phyloP scores from a whole-genome alignment of 352 stramenopile genomes.

The Pythium pyrilobum region DNA sequence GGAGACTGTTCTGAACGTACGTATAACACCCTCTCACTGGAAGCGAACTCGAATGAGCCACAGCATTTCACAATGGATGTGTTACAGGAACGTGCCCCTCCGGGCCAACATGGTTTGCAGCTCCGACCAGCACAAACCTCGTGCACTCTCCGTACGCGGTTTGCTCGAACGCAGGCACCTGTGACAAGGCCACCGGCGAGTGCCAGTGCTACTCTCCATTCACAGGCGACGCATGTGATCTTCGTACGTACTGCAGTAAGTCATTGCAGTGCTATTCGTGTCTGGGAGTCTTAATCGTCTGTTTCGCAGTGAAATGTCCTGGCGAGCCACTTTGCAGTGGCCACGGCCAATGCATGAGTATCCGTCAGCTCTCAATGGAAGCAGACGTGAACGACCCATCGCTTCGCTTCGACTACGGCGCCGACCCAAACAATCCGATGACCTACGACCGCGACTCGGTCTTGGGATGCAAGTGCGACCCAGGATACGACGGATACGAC shows the following conservation, averaged over 20 bases:
- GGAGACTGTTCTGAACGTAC: slow-evolving; percentile 64
- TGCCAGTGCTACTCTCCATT: slow-evolving; percentile 63
- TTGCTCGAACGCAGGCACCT: slow-evolving; percentile 63
- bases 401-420: slow-evolving; percentile 59
- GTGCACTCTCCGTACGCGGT: slow-evolving; percentile 43
- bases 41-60: no score
- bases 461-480: slow-evolving; percentile 88
- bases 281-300: slow-evolving; percentile 1
- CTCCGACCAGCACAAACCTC: slow-evolving; percentile 34
- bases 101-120: slow-evolving; percentile 57
- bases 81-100: slow-evolving; percentile 47
- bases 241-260: no score
- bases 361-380: slow-evolving; percentile 58
- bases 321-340: slow-evolving; percentile 48
- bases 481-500: slow-evolving; percentile 87
- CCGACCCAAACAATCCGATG: slow-evolving; percentile 53
- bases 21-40: no score
- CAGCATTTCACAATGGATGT: neutral
- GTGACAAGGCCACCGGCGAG: slow-evolving; percentile 44
- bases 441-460: slow-evolving; percentile 79
- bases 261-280: no score
- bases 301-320: slow-evolving; percentile 49
- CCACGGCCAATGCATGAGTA: slow-evolving; percentile 73
- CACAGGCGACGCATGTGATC: slow-evolving; percentile 47
- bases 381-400: slow-evolving; percentile 45